These are phyloP conservation scores for Alternaria novae-zelandiae DNA, from an alignment of 2,329 filamentous ascomycete species.

Conservation along the genomic window DNA sequence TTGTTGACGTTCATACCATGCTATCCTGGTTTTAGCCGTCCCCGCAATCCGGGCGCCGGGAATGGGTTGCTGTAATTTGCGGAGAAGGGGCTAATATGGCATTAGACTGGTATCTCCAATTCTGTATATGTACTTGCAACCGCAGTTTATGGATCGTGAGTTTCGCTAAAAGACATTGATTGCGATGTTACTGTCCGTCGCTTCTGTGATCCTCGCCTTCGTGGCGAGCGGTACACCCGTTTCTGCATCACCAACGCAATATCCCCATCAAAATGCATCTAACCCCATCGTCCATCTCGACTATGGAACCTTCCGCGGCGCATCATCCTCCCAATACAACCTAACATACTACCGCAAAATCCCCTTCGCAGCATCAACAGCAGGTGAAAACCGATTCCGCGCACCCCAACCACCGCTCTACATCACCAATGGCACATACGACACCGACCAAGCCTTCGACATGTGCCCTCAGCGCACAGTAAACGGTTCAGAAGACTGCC, in stretches of 20 bases:
- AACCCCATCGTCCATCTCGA: constrained; percentile 37
- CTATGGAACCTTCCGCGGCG: constrained; percentile 58
- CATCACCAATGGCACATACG: constrained; percentile 59
- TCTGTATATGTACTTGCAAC: neutral
- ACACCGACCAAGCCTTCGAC: constrained; percentile 62
- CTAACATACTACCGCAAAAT: constrained; percentile 67
- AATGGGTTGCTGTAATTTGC: constrained; percentile 22
- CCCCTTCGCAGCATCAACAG: constrained; percentile 65
- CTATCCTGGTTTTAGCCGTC: constrained; percentile 8
- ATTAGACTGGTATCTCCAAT: neutral
- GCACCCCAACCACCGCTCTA: constrained; percentile 63
- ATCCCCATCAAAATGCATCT: constrained; percentile 12
- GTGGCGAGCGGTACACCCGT: constrained; percentile 9
- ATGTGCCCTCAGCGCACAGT: constrained; percentile 66
- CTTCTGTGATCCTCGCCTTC: constrained; percentile 7
- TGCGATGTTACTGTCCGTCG: constrained; percentile 20
- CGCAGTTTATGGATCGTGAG: neutral
- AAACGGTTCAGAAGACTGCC: constrained; percentile 65
- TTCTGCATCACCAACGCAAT: constrained; percentile 14
- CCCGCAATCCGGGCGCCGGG: constrained; percentile 25
- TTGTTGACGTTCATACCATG: neutral
- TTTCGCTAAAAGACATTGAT: neutral
- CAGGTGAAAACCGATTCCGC: constrained; percentile 65
- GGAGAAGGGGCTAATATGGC: constrained; percentile 30
- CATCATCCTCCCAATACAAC: constrained; percentile 60